Evolutionary conservation across 2,329 filamentous ascomycete species (phyloP).

Genomic region (Nemania serpens): DNA sequence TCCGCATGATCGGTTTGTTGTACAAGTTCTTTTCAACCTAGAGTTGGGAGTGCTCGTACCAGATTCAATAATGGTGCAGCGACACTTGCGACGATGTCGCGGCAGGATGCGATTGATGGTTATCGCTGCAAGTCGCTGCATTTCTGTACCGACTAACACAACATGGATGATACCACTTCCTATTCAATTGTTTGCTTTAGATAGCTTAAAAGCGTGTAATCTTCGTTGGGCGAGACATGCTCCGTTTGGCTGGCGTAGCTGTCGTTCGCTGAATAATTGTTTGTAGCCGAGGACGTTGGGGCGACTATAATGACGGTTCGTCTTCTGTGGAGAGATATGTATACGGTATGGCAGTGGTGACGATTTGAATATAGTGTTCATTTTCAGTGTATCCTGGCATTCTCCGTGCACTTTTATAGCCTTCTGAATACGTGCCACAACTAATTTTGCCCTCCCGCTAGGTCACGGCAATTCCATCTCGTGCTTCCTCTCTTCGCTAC

Average conservation of each 20-base stretch:
- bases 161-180: constrained; percentile 20
- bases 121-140: background rate
- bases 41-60: background rate
- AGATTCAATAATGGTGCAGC: background rate
- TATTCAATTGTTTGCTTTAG: constrained; percentile 9
- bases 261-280: background rate
- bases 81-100: background rate
- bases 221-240: background rate
- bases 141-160: background rate
- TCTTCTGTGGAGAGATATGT: background rate
- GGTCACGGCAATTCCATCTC: too few relatives aligned
- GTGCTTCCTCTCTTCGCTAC: too few relatives aligned
- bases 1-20: constrained; percentile 20
- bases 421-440: background rate
- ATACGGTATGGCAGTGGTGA: constrained; percentile 20
- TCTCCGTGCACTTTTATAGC: background rate
- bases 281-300: background rate
- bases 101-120: background rate
- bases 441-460: too few relatives aligned
- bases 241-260: background rate
- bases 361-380: constrained; percentile 13
- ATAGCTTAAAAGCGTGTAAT: background rate
- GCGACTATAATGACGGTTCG: constrained; percentile 5
- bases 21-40: constrained; percentile 25
- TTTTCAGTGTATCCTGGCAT: background rate